Conservation (phyloP, 1,284 basidiomycete genomes). For the Sanghuangporus baumii region DNA sequence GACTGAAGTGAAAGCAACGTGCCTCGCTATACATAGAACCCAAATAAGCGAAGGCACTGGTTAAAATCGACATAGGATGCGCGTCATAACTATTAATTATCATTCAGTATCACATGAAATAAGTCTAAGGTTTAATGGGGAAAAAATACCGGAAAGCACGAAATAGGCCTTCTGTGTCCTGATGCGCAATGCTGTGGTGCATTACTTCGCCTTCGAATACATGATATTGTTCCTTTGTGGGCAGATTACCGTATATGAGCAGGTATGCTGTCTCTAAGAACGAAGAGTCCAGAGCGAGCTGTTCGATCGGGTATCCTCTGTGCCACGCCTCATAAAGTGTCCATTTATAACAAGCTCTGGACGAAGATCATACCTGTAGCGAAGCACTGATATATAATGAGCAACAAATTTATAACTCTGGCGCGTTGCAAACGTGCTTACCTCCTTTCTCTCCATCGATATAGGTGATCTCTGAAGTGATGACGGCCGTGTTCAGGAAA, state of each 20-base stretch:
- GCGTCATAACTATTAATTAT: conserved; percentile 64
- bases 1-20: conserved; percentile 36
- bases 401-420: not conserved
- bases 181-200: conserved; percentile 72
- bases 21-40: conserved; percentile 82
- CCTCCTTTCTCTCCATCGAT: conserved; percentile 83
- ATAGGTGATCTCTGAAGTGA: conserved; percentile 77
- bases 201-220: conserved; percentile 70
- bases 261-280: conserved; percentile 83
- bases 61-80: conserved; percentile 85
- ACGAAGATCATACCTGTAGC: conserved; percentile 52
- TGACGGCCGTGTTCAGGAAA: conserved; percentile 83
- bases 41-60: conserved; percentile 78
- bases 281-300: conserved; percentile 70
- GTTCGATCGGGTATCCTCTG: conserved; percentile 90
- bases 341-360: not conserved
- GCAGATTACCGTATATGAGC: conserved; percentile 83
- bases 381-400: conserved; percentile 41
- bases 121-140: not conserved
- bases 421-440: conserved; percentile 27
- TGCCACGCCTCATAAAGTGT: not conserved
- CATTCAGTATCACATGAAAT: not conserved
- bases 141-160: conserved; percentile 60
- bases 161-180: conserved; percentile 77
- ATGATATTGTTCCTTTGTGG: conserved; percentile 53